Evolutionary conservation across 2,329 filamentous ascomycete species (phyloP), one percentile per base, ranked within the genome.

Genomic region (Aspergillus persii): DNA sequence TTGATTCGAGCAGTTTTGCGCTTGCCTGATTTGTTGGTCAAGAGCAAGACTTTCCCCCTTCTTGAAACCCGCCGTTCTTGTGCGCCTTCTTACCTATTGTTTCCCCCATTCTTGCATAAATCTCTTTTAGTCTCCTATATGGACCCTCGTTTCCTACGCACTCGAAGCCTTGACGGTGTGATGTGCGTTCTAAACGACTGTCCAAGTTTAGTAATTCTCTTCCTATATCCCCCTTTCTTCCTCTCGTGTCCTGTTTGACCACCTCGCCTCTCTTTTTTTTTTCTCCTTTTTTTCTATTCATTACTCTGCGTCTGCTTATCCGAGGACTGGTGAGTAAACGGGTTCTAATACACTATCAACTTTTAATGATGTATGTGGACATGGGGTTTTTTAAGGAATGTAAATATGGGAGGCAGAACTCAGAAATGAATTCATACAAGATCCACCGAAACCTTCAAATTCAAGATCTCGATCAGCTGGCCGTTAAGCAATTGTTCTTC

Each of bases 351-450:
- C 64, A 63, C 60, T 67, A 66, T 64, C 63, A 63, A 62, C 64
- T 64, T 71, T 68, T 74, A 74, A 74, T 74, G 67, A 72, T 71
- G 69, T 67, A 73, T 68, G 68, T 65, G 66, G 66, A 66, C 62
- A 67, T 63, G 65, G 63, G 64, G 62, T 63, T 64, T 12, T 41
- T n/a, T 62, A 61, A 66, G 69, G 67, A 68, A 69, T 74, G 71
- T 73, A 74, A 70, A 73, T 74, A 71, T 65, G 63, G 63, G 66
- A 68, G 63, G 64, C 61, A 61, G 56, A 65, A 63, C 36, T 41
- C 36, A 41, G 36, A 41, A 41, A n/a, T 41, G 36, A 41, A 41
- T 41, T n/a, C 7, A 41, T 41, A 41, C 12, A 41, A 41, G 36
- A 41, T 15, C 7, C 7, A 41, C 11, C 12, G 2, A 41, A 41